A percentile compares a stretch with the other conserved stretches of the same genome.
These are phyloP conservation scores for Kluyveromyces sp. DNA, from an alignment of 1,139 yeast species.

Conservation along the genomic window DNA sequence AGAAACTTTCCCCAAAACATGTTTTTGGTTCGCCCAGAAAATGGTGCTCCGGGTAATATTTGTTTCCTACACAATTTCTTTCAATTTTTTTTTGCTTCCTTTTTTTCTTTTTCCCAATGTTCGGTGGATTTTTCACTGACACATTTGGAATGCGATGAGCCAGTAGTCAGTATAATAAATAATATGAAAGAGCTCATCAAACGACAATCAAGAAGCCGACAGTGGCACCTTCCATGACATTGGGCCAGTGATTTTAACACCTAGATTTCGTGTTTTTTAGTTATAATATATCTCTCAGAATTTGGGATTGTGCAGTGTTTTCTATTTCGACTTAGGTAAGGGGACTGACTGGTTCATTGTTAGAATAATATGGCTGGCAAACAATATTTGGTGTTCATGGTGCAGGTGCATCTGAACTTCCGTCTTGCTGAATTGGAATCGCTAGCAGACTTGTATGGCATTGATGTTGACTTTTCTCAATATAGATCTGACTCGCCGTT, in stretches of 20 bases:
- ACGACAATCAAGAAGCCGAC: no score
- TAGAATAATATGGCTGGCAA: conserved; percentile 7
- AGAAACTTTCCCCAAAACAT: background rate
- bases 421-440: conserved; percentile 80
- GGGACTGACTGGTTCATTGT: no score
- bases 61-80: background rate
- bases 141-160: no score
- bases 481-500: conserved; percentile 66
- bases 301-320: no score
- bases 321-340: no score
- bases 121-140: background rate
- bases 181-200: no score
- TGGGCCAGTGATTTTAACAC: no score
- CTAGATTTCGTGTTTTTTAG: no score
- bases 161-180: no score
- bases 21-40: background rate
- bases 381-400: conserved; percentile 67
- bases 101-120: background rate
- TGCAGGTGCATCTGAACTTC: conserved; percentile 76
- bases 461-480: conserved; percentile 50
- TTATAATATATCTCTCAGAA: no score
- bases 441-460: conserved; percentile 54
- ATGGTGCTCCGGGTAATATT: background rate
- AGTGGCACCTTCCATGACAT: no score
- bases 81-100: background rate